A percentile compares a stretch with the other conserved stretches of the same genome.
phyloP scores from a whole-genome alignment of 352 stramenopile genomes.

The Pythium folliculosum region DNA sequence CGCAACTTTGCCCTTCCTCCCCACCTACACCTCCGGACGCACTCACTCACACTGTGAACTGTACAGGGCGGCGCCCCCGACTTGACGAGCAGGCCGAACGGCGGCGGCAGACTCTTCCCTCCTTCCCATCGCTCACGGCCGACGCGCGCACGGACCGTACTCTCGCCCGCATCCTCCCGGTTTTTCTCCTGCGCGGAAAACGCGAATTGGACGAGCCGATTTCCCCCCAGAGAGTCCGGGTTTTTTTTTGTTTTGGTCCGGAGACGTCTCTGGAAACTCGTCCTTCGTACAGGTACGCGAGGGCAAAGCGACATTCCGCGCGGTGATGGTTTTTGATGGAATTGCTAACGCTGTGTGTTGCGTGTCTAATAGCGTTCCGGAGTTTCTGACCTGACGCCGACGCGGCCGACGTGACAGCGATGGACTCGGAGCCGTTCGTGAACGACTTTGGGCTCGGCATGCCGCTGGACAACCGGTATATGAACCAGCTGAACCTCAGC shows the following conservation, averaged over 20 bases:
- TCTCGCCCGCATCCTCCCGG: too few relatives aligned
- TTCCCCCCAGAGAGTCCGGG: too few relatives aligned
- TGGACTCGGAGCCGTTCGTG: conserved; percentile 82
- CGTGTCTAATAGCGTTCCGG: too few relatives aligned
- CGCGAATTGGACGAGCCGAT: too few relatives aligned
- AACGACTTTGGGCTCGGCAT: conserved; percentile 74
- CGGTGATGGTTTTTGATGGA: too few relatives aligned
- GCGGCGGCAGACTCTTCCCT: conserved; percentile 5
- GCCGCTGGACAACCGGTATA: conserved; percentile 67
- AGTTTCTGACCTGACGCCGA: too few relatives aligned
- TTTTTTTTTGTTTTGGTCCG: too few relatives aligned
- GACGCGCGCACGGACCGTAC: conserved; percentile 4
- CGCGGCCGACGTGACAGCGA: conserved; percentile 23
- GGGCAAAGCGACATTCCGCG: too few relatives aligned
- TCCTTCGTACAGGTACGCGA: too few relatives aligned
- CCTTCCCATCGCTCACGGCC: neutral
- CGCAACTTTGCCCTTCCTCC: conserved; percentile 29
- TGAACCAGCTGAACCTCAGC: conserved; percentile 73
- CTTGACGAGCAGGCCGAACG: conserved; percentile 1
- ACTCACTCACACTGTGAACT: conserved; percentile 20
- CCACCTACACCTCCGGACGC: conserved; percentile 11
- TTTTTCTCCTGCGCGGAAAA: too few relatives aligned
- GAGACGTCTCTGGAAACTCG: too few relatives aligned
- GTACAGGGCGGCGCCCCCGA: conserved; percentile 9
- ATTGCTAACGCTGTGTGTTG: too few relatives aligned